phyloP scores from a whole-genome alignment of 805 yeast species.

The Metschnikowia reukaufii region DNA sequence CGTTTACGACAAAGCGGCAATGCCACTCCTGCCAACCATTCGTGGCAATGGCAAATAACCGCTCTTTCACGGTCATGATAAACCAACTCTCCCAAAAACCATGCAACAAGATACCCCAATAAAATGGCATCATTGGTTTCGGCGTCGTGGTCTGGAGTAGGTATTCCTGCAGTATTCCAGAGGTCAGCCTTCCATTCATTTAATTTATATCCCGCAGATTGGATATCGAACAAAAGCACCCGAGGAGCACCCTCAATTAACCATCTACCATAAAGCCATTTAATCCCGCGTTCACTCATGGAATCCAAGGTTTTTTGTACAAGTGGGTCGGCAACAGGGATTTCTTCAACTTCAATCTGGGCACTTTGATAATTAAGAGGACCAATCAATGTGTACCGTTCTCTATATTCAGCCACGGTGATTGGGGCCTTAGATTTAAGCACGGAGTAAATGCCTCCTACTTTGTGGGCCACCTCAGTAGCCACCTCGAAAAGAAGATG shows the following conservation, averaged over 20 bases:
- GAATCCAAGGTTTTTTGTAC: constrained; percentile 66
- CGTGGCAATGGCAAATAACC: constrained; percentile 92
- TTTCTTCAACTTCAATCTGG: constrained; percentile 77
- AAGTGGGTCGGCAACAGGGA: constrained; percentile 54
- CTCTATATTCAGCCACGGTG: constrained; percentile 89
- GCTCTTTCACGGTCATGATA: constrained; percentile 82
- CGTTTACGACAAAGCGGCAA: constrained; percentile 90
- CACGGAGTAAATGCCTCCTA: constrained; percentile 97
- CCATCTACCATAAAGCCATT: constrained; percentile 91
- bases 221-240: constrained; percentile 82
- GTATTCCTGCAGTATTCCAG: constrained; percentile 90
- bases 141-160: constrained; percentile 83
- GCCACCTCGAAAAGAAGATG: constrained; percentile 92
- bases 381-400: constrained; percentile 83
- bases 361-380: constrained; percentile 76
- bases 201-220: constrained; percentile 64
- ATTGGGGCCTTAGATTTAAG: constrained; percentile 95
- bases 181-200: constrained; percentile 94
- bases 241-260: constrained; percentile 96
- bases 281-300: constrained; percentile 80
- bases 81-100: constrained; percentile 96
- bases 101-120: constrained; percentile 89
- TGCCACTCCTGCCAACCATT: constrained; percentile 98
- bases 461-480: constrained; percentile 96
- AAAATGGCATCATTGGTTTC: constrained; percentile 93